Evolutionary conservation across 164 flowering plant species (phyloP), one percentile per base, ranked within the genome.

Genomic region (Macadamia tetraphylla): DNA sequence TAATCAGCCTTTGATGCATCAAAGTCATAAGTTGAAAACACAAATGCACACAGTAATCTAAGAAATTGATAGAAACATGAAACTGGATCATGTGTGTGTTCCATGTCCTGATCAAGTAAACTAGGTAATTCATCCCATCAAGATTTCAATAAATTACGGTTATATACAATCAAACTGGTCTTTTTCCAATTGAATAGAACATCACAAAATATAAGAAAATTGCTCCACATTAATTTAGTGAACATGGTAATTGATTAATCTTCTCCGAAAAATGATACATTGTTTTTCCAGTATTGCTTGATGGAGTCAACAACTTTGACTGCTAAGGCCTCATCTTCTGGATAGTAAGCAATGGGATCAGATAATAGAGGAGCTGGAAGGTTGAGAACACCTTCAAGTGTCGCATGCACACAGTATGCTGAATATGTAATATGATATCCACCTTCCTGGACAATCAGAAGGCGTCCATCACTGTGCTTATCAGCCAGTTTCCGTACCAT

Each of bases 341-440:
- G 96, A 73, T 94, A 90, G 75, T 83, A 85, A 42, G 86, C 91
- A 70, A 91, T 74, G 29, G 96, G 96, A 74, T 94, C 97, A 17
- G 79, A 64, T 58, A 90, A 65, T 12, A 91, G 79, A 68, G 92
- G 87, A 62, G 4, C 53, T 40, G 86, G 81, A 70, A 90, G 81
- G 63, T 80, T 71, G 65, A 91, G 94, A 63, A 81, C 84, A 71
- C 98, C 98, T 87, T 94, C 97, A 30, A 94, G 88, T 43, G 86
- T 83, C 6, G 97, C 96, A 72, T 91, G 97, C 44, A 91, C 84
- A 77, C 98, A 94, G 70, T 90, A 94, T 13, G 96, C 96, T 6
- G 96, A 83, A 76, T 94, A 94, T n/a, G 98, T 94, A n/a, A 88
- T 58, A 60, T 94, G 97, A 73, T 94, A 94, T 71, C 98, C 98